phyloP scores from a whole-genome alignment of 345 rosid species.

The Atalantia buxifolia region DNA sequence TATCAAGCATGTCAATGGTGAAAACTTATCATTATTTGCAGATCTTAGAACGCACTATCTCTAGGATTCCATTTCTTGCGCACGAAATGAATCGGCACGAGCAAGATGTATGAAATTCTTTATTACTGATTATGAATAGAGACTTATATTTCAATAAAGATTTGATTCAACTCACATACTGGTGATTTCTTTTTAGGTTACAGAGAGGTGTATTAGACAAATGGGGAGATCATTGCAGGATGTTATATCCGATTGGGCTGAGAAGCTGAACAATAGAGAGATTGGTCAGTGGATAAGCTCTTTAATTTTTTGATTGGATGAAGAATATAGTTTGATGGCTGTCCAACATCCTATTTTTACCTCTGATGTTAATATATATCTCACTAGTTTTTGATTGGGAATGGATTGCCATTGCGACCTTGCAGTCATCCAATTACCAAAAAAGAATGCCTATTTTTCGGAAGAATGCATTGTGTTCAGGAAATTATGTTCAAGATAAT shows the following conservation, averaged over 20 bases:
- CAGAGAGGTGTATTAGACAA: slow-evolving; percentile 65
- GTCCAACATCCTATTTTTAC: neutral
- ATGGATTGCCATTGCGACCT: neutral
- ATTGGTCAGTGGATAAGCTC: slow-evolving; percentile 48
- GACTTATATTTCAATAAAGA: neutral
- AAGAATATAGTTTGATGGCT: neutral
- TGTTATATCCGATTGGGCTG: slow-evolving; percentile 64
- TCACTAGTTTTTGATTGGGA: neutral
- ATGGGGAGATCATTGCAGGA: slow-evolving; percentile 65
- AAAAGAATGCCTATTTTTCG: neutral
- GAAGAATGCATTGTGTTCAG: too few relatives aligned
- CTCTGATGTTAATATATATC: neutral
- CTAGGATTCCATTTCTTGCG: slow-evolving; percentile 57
- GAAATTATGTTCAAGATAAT: neutral
- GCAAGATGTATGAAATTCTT: slow-evolving; percentile 58
- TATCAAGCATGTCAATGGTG: neutral
- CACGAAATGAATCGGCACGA: slow-evolving; percentile 84
- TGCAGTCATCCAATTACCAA: neutral
- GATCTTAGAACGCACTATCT: slow-evolving; percentile 55
- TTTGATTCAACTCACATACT: neutral
- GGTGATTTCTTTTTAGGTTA: slow-evolving; percentile 44
- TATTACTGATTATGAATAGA: neutral
- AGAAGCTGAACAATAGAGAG: slow-evolving; percentile 59
- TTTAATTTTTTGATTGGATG: neutral
- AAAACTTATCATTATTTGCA: slow-evolving; percentile 27